Base-by-base conservation (phyloP, 1,284 basidiomycete genomes). In the Gomphus sp. region DNA sequence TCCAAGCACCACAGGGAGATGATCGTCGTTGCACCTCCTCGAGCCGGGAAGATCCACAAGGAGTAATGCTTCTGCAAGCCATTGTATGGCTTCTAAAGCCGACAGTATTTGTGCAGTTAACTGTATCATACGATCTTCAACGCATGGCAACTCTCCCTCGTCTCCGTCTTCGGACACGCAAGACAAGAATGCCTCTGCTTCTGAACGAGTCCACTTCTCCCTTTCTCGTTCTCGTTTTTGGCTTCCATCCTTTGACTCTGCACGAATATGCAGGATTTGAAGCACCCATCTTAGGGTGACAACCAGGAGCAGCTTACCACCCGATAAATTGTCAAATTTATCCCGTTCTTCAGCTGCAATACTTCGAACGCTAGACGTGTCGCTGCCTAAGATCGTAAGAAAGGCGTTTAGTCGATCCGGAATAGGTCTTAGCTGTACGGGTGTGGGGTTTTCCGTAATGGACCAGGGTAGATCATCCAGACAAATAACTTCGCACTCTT, bases 151-250 rank as follows among this genome's bases (percentile, higher is more conserved):
- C 39, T 63, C 44, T 39, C 34, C 36, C 6, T 14, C 28, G 7
- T 59, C 52, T 14, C 55, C 52, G 12, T 48, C 52, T 36, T 54
- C 69, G 72, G 48, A 62, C 64, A 82, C 77, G 11, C 80, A 76
- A 0, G 77, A 73, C 28, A 93, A 73, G 62, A 89, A 78, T n/a
- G 82, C 82, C 4, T 70, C 74, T 2, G 81, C 82, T 67, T 93
- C 91, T 14, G 69, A 71, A 53, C 71, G 73, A 0, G 83, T 85
- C 91, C 91, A 93, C 52, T 78, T 76, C 66, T 86, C 85, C 61
- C 75, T 75, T 61, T 82, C 77, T 36, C 79, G 75, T 22, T 81
- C 81, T 25, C 58, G 41, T 64, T 76, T 81, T 62, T 72, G 80
- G 22, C 70, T 68, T 0, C 64, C 71, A 49, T 49, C 31, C 43